Percentiles rank a stretch among this genome's conserved stretches.
Evolutionary conservation across 2,329 filamentous ascomycete genomes (phyloP).

Genomic region (Ophidiomyces ophidiicola): DNA sequence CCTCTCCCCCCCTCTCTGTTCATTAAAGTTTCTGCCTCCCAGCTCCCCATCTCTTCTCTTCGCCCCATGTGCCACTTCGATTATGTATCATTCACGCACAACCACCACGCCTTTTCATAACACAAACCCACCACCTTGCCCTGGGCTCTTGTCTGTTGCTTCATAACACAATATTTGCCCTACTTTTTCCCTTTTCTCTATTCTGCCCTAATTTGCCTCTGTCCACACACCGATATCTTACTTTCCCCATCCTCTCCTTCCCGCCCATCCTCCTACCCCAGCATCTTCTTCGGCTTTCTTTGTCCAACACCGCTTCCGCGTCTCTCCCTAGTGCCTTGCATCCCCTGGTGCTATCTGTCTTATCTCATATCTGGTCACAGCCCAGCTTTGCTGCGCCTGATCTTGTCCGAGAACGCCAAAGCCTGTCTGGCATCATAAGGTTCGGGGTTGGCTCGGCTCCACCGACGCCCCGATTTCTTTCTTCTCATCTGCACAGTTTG

Average conservation of each 20-base stretch:
- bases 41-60: conserved; percentile 19
- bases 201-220: conserved; percentile 11
- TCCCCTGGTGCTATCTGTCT: neutral
- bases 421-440: too few relatives aligned
- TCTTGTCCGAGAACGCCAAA: too few relatives aligned
- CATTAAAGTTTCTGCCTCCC: conserved; percentile 21
- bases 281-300: conserved; percentile 7
- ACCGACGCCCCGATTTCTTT: conserved; percentile 12
- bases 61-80: too few relatives aligned
- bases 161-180: too few relatives aligned
- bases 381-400: too few relatives aligned
- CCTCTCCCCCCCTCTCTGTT: conserved; percentile 1
- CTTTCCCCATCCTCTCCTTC: conserved; percentile 12
- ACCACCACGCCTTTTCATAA: too few relatives aligned
- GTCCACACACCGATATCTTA: conserved; percentile 8
- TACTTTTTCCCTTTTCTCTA: conserved; percentile 12
- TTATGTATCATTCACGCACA: too few relatives aligned
- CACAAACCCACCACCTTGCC: too few relatives aligned
- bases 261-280: conserved; percentile 11
- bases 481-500: conserved; percentile 13
- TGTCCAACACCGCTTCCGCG: too few relatives aligned
- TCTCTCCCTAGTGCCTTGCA: too few relatives aligned
- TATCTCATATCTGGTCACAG: conserved; percentile 9
- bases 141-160: too few relatives aligned
- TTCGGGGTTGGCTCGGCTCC: conserved; percentile 8